Evolutionary conservation across 1,284 basidiomycete genomes (phyloP), one percentile per base, ranked within the genome.

Genomic region (Paramarasmius palmivorus): DNA sequence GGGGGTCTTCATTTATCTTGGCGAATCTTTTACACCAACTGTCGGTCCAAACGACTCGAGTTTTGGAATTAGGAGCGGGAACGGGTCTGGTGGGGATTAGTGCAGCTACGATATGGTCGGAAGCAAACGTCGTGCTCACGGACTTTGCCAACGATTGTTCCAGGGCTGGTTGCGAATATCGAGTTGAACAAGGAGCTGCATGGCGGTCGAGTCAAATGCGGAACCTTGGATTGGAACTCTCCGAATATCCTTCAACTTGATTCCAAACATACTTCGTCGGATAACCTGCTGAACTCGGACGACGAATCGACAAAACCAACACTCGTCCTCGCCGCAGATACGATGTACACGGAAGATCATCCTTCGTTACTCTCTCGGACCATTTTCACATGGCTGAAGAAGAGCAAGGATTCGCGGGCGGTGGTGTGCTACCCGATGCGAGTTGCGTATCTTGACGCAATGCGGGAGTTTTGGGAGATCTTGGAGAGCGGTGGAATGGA

Each of bases 281-380:
- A 9, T 29, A 17, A 46, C 3, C 25, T 23, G 4, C 40, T 46
- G 3, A 32, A 23, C n/a, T 29, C 44, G 9, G 44, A 46, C 10
- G 17, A 32, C 9, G 41, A 44, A 25, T 6, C 17, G 19, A 25
- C 15, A 12, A 46, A 46, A 46, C 22, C 44, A 6, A 14, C 29
- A 1, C 12, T 46, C 22, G 32, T 46, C 10, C 15, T 46, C 22
- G 44, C 44, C 14, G 44, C 44, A 14, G 44, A 46, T 46, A 46
- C 44, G 22, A 46, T 46, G 44, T 46, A 46, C 26, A 46, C 44
- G 23, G 44, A 46, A n/a, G 44, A 46, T 46, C 44, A 46, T 29
- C 44, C 44, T 29, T n/a, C 8, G 17, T 32, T 46, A 19, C 44
- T 46, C 44, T 46, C 44, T 6, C 44, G n/a, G 25, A 46, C 44